Conservation (phyloP, 2,329 filamentous ascomycete species). For the Penicillium nordicum region DNA sequence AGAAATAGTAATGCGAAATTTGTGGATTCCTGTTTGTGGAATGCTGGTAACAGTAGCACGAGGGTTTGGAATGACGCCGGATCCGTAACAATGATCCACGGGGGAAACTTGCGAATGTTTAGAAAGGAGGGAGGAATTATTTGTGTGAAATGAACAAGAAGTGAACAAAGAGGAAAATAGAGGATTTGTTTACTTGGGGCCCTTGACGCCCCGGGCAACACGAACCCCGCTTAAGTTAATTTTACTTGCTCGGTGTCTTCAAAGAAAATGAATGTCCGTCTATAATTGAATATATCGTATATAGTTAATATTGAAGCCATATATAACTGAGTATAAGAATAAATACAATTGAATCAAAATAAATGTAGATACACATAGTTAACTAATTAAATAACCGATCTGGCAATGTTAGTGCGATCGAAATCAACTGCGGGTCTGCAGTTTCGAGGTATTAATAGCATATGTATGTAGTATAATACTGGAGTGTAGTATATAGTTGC, state of each 20-base stretch:
- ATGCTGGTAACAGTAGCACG: slow-evolving; percentile 2
- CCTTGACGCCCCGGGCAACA: slow-evolving; percentile 8
- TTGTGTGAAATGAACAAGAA: not conserved
- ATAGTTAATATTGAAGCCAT: no score
- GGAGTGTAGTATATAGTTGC: not conserved
- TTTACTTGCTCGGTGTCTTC: not conserved
- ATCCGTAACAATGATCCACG: not conserved
- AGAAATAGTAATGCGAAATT: not conserved
- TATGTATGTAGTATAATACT: not conserved
- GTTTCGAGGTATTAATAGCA: slow-evolving; percentile 1
- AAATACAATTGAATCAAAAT: not conserved
- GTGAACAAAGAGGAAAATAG: not conserved
- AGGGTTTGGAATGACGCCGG: slow-evolving; percentile 8
- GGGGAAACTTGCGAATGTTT: not conserved
- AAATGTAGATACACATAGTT: not conserved
- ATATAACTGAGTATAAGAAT: not conserved
- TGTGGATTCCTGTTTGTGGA: not conserved
- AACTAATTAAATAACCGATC: not conserved
- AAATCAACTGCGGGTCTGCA: slow-evolving; percentile 5
- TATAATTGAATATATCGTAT: not conserved
- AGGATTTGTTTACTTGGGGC: slow-evolving; percentile 6
- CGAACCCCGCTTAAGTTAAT: slow-evolving; percentile 3
- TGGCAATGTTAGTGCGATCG: not conserved
- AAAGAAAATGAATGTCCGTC: not conserved
- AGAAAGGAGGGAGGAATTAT: not conserved